phyloP scores from a whole-genome alignment of 768 basidiomycete genomes.

The Mycena galericulata region DNA sequence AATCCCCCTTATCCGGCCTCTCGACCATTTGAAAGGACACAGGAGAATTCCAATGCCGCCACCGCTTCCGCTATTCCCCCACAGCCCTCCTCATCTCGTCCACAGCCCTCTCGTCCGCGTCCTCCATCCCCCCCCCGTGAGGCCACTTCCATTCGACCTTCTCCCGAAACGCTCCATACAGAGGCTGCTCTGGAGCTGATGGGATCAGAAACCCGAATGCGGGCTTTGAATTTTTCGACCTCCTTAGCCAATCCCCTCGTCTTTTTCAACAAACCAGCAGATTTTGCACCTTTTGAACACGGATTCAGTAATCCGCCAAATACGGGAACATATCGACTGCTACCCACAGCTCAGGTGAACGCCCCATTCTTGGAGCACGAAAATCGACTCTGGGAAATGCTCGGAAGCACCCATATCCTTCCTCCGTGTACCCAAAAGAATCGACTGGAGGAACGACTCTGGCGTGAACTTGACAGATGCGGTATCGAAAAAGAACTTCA shows the following conservation, averaged over 20 bases:
- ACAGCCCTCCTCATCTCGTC: too few relatives aligned
- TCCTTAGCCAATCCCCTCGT: slow-evolving; percentile 20
- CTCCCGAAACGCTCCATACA: too few relatives aligned
- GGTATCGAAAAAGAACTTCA: slow-evolving; percentile 1
- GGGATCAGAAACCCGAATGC: neutral
- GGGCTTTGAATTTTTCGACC: neutral
- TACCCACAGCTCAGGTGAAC: neutral
- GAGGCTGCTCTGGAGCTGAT: neutral
- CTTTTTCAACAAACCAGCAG: slow-evolving; percentile 31
- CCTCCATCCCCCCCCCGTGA: neutral
- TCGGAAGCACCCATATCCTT: slow-evolving; percentile 3
- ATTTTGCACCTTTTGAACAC: neutral
- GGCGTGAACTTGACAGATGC: neutral
- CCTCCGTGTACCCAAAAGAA: neutral
- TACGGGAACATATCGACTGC: slow-evolving; percentile 20
- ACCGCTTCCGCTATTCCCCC: too few relatives aligned
- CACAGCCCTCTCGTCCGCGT: neutral
- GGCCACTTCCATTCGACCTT: neutral
- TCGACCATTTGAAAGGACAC: too few relatives aligned
- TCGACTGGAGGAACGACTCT: neutral
- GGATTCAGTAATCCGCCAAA: slow-evolving; percentile 19
- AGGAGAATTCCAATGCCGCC: too few relatives aligned
- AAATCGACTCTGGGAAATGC: slow-evolving; percentile 1
- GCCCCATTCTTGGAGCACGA: neutral
- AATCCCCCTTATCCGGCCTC: too few relatives aligned